Evolutionary conservation across 768 basidiomycete species (phyloP).

Genomic region (Peribolospora baueri): DNA sequence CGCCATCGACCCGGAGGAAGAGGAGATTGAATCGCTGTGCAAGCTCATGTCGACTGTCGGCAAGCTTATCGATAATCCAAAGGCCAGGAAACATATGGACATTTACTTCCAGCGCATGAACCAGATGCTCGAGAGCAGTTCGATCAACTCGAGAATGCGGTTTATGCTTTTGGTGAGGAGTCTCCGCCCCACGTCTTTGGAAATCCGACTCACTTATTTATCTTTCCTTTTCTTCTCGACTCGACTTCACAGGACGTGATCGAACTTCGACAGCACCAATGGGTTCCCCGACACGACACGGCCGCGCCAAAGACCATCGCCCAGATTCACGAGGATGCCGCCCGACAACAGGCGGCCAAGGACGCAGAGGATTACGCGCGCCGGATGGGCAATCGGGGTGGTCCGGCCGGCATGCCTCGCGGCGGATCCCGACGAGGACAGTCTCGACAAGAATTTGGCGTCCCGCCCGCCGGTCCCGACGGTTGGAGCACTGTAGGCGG

Average conservation of each 20-base stretch:
- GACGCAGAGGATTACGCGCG: constrained; percentile 12
- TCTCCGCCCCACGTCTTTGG: background rate
- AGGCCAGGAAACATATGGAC: constrained; percentile 64
- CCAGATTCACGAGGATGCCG: constrained; percentile 51
- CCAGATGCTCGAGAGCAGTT: constrained; percentile 45
- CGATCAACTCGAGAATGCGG: constrained; percentile 64
- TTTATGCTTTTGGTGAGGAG: constrained; percentile 78
- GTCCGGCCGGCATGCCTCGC: constrained; percentile 57
- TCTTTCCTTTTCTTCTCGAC: background rate
- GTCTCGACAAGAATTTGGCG: constrained; percentile 28
- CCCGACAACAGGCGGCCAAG: constrained; percentile 33
- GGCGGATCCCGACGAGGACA: constrained; percentile 74
- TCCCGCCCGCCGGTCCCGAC: constrained; percentile 40
- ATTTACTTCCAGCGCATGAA: constrained; percentile 83
- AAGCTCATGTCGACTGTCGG: constrained; percentile 80
- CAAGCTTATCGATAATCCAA: constrained; percentile 47
- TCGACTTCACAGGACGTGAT: constrained; percentile 45
- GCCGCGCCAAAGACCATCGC: constrained; percentile 70
- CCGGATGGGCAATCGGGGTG: constrained; percentile 12
- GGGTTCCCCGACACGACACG: constrained; percentile 45
- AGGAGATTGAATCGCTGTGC: constrained; percentile 90
- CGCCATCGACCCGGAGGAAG: constrained; percentile 85
- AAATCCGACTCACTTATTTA: background rate
- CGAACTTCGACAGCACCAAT: constrained; percentile 61
- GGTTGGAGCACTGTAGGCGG: constrained; percentile 55